Evolutionary conservation across 768 basidiomycete genomes (phyloP), one percentile per base, ranked within the genome.

Genomic region (Candolleomyces efflorescens): DNA sequence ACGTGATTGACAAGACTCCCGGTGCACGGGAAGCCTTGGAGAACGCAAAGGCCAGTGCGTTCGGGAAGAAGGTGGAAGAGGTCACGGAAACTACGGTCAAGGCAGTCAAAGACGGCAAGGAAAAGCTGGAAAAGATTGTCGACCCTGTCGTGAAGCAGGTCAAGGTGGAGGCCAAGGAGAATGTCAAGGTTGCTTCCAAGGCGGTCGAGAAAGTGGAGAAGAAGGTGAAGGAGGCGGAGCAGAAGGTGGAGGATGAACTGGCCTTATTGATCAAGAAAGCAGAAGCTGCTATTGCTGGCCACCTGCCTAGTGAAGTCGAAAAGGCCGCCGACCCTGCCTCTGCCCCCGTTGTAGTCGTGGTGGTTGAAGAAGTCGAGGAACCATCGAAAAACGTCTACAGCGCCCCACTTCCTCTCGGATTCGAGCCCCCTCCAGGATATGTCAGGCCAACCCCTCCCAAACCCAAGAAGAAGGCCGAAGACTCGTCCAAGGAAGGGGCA

Each of bases 391-490:
- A 74, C 46, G 74, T 89, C 18, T 96, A 96, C 67, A 71, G 75
- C 46, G 80, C 73, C 17, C 87, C 88, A 5, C 78, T 98, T 22
- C 97, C 96, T n/a, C 73, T 99, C 52, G 96, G 94, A 12, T 92
- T 91, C 69, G 94, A 98, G 70, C 92, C 89, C 10, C 95, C 96
- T 36, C 92, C 92, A 22, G 96, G 96, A 18, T 98, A 85, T 70
- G 77, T 80, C 56, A 80, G 85, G 39, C 85, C 90, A 12, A 62
- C 75, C 20, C 78, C 84, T 18, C 73, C 80, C 27, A 83, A 84
- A 48, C 63, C 61, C 44, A 62, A 61, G 1, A 62, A 61, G 1
- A 62, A 61, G 1, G 50, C 52, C 37, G 59, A 62, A 54, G 56
- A 61, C 56, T 26, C 52, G 24, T 44, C 54, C 23, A 57, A 61